Evolutionary conservation across 305 asterid species (phyloP).

Genomic region (Rubia balearica): DNA sequence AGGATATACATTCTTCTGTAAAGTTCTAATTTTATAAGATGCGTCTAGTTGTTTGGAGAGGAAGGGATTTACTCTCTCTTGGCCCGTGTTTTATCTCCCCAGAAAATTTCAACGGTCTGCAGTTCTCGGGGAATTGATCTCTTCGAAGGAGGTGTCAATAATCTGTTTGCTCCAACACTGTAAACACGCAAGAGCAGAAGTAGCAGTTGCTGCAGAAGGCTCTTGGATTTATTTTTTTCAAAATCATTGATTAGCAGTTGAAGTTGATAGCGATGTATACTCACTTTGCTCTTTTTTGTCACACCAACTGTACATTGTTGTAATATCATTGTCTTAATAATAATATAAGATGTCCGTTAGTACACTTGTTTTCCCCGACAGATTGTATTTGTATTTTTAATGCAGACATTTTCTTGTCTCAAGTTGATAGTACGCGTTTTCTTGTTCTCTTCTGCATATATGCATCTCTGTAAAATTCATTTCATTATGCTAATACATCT

Average conservation of each 20-base stretch:
- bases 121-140: constrained; percentile 7
- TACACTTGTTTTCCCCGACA: not conserved
- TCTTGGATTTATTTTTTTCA: not conserved
- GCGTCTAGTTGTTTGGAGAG: constrained; percentile 1
- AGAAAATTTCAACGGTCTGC: not conserved
- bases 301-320: not conserved
- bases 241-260: constrained; percentile 3
- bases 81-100: not conserved
- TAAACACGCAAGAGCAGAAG: not conserved
- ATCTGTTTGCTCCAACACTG: not conserved
- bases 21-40: not conserved
- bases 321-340: not conserved
- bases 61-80: not conserved
- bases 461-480: no score
- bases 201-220: not conserved
- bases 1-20: constrained; percentile 1
- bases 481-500: no score
- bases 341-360: not conserved
- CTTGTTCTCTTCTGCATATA: no score
- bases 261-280: not conserved
- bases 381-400: not conserved
- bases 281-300: not conserved
- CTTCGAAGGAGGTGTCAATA: not conserved
- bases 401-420: not conserved
- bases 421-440: no score